A percentile compares a stretch with the other conserved stretches of the same genome.
Conservation (phyloP, 257 asterid genomes). For the Solanum medicagineum region DNA sequence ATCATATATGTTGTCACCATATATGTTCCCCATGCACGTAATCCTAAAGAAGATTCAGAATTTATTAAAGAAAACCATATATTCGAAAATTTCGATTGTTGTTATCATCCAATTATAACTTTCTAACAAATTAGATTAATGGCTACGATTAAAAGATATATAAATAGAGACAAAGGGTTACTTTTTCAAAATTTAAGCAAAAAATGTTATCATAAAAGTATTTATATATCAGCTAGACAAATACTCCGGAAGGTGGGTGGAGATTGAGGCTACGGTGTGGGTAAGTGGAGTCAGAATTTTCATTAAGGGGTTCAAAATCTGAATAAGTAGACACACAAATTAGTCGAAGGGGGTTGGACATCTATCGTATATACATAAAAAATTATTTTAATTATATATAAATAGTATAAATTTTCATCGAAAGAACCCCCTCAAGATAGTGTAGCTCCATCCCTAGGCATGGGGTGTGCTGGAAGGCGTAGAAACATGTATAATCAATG, state of each 20-base stretch:
- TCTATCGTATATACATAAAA: too few species aligned
- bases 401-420: too few species aligned
- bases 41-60: conserved; percentile 14
- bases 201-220: not conserved
- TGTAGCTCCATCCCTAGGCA: too few species aligned
- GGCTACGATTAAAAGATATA: not conserved
- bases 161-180: not conserved
- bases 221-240: not conserved
- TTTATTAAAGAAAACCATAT: not conserved
- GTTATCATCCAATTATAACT: not conserved
- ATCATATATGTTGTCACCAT: not conserved
- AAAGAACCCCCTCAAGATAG: too few species aligned
- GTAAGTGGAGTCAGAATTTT: too few species aligned
- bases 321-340: too few species aligned
- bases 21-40: not conserved
- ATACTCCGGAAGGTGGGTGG: not conserved
- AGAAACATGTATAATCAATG: not conserved
- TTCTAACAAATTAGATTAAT: not conserved
- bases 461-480: too few species aligned
- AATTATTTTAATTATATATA: too few species aligned
- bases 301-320: too few species aligned
- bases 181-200: not conserved
- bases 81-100: not conserved
- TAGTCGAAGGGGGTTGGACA: too few species aligned
- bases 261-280: too few species aligned